Base-by-base conservation (phyloP, 352 stramenopile species). In the Phytophthora gonapodyides region DNA sequence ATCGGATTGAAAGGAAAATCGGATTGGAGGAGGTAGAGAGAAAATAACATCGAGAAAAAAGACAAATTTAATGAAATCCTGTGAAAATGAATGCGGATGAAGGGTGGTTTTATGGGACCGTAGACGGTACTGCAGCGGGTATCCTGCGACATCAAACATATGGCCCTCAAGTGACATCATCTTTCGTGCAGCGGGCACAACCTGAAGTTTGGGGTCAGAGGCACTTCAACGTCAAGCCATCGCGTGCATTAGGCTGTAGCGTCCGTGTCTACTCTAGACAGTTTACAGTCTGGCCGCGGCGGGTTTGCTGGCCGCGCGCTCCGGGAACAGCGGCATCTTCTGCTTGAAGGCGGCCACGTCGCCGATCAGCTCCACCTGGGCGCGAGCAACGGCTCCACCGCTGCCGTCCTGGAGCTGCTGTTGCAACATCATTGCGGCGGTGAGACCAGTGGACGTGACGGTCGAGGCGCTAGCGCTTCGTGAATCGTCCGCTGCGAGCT, bases 291-390 rank as follows among this genome's bases (percentile, higher is more conserved):
- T 60, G 13, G 57, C 52, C 12, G 46, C 12, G 3, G 13, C 42
- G 5, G 61, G 61, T 27, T 49, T 67, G 38, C 8, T 61, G 38
- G 61, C 62, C 5, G 61, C 49, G 40, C 81, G 75, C 53, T 91
- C 81, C 0, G 79, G 81, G 59, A 90, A 92, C 6, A 92, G 62
- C 27, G 75, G 71, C 79, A 90, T 89, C 30, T 67, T 65, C 7
- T 71, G 73, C 72, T 90, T 89, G 61, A 92, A 92, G 11, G 64
- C 56, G 19, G 67, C 57, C 0, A 87, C 67, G 49, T 92, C 80
- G 17, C 45, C 53, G 37, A 90, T 89, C 42, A 71, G 12, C 33
- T 76, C 48, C 15, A 79, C 42, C 2, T 49, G 45, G n/a, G 16
- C 12, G 12, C 17, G 7, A 51, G 17, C 24, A 16, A n/a, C 9